phyloP scores from a whole-genome alignment of 441 rosid genomes.

The Viola pubescens region DNA sequence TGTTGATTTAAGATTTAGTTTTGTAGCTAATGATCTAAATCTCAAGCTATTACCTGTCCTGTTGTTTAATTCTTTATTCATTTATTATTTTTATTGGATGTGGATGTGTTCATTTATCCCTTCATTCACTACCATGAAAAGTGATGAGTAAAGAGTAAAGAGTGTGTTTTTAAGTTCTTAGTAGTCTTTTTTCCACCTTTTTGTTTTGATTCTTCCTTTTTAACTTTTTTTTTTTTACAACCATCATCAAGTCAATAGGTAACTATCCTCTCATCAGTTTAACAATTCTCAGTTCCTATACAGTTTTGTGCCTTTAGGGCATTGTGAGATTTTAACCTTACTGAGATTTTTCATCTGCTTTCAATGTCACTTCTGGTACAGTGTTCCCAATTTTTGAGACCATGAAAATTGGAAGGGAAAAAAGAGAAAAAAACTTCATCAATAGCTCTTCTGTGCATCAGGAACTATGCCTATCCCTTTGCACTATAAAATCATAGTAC shows the following conservation, averaged over 20 bases:
- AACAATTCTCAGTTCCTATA: slow-evolving; percentile 10
- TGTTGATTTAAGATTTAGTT: slow-evolving; percentile 4
- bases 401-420: not conserved
- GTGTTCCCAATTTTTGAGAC: slow-evolving; percentile 9
- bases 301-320: slow-evolving; percentile 24
- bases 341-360: slow-evolving; percentile 10
- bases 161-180: not conserved
- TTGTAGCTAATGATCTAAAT: not conserved
- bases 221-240: no score
- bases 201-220: slow-evolving; percentile 17
- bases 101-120: not conserved
- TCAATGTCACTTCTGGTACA: slow-evolving; percentile 16
- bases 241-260: no score
- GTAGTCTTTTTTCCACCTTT: slow-evolving; percentile 10
- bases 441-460: no score
- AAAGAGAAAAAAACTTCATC: no score
- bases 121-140: not conserved
- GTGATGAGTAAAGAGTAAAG: not conserved
- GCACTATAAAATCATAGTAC: no score
- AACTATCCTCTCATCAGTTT: not conserved
- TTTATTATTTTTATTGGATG: not conserved
- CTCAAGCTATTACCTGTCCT: slow-evolving; percentile 6
- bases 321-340: slow-evolving; percentile 11
- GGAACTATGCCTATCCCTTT: no score
- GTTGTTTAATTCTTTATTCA: not conserved